Conservation (phyloP, 352 stramenopile species). For the Pythium brassicae region DNA sequence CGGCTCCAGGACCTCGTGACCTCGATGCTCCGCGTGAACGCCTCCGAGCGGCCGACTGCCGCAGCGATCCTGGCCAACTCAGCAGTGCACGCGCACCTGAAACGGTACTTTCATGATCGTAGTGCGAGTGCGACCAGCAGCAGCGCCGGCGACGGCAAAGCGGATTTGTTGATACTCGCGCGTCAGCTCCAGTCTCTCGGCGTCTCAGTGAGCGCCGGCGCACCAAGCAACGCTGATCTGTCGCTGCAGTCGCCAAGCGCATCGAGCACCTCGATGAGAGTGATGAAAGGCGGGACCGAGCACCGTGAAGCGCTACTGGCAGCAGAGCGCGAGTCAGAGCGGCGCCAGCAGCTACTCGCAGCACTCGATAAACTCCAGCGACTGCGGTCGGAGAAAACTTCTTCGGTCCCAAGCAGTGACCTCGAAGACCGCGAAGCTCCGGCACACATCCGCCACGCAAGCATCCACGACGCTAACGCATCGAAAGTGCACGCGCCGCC, state of each 20-base stretch:
- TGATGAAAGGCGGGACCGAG: background rate
- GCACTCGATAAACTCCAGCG: conserved; percentile 41
- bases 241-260: background rate
- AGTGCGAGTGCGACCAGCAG: conserved; percentile 2
- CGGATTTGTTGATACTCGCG: conserved; percentile 20
- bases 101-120: conserved; percentile 28
- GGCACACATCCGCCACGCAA: background rate
- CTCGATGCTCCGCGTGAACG: conserved; percentile 35
- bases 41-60: conserved; percentile 26
- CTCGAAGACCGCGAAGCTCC: no score
- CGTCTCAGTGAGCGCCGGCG: conserved; percentile 1
- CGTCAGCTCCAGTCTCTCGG: conserved; percentile 24
- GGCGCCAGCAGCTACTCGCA: conserved; percentile 33
- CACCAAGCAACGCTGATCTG: background rate
- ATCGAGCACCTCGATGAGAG: background rate
- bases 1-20: conserved; percentile 24
- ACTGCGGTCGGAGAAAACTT: conserved; percentile 21
- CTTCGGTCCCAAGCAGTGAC: background rate
- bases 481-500: background rate
- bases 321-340: conserved; percentile 27
- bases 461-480: background rate
- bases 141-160: background rate
- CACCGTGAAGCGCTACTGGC: conserved; percentile 16
- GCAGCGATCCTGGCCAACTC: conserved; percentile 28
- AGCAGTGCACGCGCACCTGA: conserved; percentile 24